Conservation (phyloP, 768 basidiomycete species). For the Gymnopilus junonius region DNA sequence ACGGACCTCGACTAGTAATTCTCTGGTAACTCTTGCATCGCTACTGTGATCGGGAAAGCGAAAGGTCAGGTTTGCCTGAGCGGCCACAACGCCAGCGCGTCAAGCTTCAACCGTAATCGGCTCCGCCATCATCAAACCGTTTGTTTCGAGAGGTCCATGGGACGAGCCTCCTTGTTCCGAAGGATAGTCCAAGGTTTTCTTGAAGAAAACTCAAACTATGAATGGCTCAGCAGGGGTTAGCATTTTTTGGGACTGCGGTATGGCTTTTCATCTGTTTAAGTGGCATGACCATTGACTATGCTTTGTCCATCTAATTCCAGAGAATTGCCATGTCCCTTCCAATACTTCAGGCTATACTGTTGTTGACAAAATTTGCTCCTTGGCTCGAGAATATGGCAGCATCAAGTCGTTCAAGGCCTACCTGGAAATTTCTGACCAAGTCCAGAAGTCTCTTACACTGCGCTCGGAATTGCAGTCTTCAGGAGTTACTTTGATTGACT, state of each 20-base stretch:
- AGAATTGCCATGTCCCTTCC: slow-evolving; percentile 34
- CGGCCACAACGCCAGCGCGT: too few relatives aligned
- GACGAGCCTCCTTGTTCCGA: not conserved
- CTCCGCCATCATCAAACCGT: too few relatives aligned
- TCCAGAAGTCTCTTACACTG: slow-evolving; percentile 6
- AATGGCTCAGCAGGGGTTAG: slow-evolving; percentile 28
- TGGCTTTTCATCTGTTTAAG: slow-evolving; percentile 2
- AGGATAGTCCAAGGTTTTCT: too few relatives aligned
- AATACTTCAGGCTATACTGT: slow-evolving; percentile 30
- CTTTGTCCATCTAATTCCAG: slow-evolving; percentile 12
- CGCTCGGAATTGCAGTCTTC: slow-evolving; percentile 47
- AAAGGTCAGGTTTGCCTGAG: too few relatives aligned
- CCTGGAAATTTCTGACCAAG: slow-evolving; percentile 29
- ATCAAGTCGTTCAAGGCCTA: slow-evolving; percentile 38
- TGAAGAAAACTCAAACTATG: too few relatives aligned
- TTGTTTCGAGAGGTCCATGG: too few relatives aligned
- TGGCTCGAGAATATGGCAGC: slow-evolving; percentile 32
- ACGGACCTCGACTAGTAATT: too few relatives aligned
- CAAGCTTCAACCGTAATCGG: too few relatives aligned
- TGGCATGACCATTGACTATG: not conserved
- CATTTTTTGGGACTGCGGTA: slow-evolving; percentile 50
- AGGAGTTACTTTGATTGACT: slow-evolving; percentile 47
- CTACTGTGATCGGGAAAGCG: too few relatives aligned
- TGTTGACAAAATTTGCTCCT: slow-evolving; percentile 29
- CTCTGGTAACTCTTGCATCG: too few relatives aligned